phyloP scores from a whole-genome alignment of 768 basidiomycete genomes.

The Serendipita vermifera region DNA sequence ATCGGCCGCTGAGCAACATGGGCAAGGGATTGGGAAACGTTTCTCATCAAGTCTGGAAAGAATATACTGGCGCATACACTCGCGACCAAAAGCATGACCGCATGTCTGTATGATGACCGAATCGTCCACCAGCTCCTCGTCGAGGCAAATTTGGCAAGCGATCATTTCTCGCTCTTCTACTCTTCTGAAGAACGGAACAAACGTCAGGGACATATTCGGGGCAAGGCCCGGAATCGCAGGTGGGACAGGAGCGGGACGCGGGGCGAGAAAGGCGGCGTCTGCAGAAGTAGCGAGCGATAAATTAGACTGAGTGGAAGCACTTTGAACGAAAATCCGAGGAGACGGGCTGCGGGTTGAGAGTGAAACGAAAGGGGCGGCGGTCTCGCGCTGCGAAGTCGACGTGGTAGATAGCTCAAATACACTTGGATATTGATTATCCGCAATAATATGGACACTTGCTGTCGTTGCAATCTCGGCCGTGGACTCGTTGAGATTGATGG shows the following conservation, averaged over 20 bases:
- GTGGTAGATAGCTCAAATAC: background rate
- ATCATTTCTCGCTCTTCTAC: slow-evolving; percentile 8
- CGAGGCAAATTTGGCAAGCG: slow-evolving; percentile 45
- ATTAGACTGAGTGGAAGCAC: too few species aligned
- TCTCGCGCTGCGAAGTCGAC: background rate
- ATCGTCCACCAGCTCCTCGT: slow-evolving; percentile 32
- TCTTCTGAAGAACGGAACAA: background rate
- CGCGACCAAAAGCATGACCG: slow-evolving; percentile 40
- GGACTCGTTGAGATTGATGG: background rate
- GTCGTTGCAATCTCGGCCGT: background rate
- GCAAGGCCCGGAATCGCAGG: background rate
- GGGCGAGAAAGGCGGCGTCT: background rate
- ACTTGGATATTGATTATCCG: background rate
- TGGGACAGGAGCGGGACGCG: background rate
- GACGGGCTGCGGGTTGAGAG: background rate
- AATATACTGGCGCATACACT: slow-evolving; percentile 36
- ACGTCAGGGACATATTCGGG: background rate
- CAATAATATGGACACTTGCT: background rate
- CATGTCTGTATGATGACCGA: slow-evolving; percentile 35
- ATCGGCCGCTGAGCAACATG: slow-evolving; percentile 34
- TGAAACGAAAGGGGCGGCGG: background rate
- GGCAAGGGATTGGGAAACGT: slow-evolving; percentile 50
- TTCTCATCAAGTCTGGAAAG: slow-evolving; percentile 38
- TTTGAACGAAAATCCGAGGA: background rate
- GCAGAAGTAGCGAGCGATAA: slow-evolving; percentile 3